Evolutionary conservation across 2,329 filamentous ascomycete species (phyloP), one percentile per base, ranked within the genome.

Genomic region (Ilyonectria mors-panacis): DNA sequence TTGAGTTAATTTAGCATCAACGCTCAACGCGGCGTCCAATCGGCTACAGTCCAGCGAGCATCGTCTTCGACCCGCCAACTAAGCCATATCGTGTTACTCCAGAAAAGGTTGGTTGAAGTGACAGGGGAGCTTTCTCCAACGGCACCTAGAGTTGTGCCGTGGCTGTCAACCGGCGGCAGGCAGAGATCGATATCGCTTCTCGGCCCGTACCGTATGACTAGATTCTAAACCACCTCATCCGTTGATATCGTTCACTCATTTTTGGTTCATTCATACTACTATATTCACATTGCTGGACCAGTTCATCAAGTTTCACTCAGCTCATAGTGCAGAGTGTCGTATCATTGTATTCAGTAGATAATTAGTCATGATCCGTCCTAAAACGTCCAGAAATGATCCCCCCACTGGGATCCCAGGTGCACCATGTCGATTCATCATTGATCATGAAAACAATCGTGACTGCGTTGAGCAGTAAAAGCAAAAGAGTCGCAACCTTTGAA

Each of bases 31-130:
- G 17, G 15, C 13, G 48, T 15, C 48, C 23, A 51, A 51, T n/a
- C 12, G 23, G 28, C 23, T 15, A 8, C 5, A n/a, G 26, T 33
- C 21, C n/a, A 21, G 21, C 10, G 4, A 56, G 21, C n/a, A 4
- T 42, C 33, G 6, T 13, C 15, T 30, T 23, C 10, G 30, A 10
- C 21, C n/a, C 35, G 21, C 44, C 19, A 35, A 44, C 56, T 50
- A 37, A 50, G 56, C 63, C 50, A 28, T 42, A 17, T 55, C 54
- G 33, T 42, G 48, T 8, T 56, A 39, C 50, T 50, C 45, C 45
- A 50, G 19, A 56, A 37, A 44, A 23, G 21, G 13, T 33, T 56
- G 50, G 56, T 48, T 35, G 17, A 53, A 4, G n/a, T 5, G 3
- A 35, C 10, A 21, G n/a, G 47, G 13, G 7, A 2, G 9, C 10